phyloP scores from a whole-genome alignment of 345 rosid genomes.

The Pelargonium nanum region DNA sequence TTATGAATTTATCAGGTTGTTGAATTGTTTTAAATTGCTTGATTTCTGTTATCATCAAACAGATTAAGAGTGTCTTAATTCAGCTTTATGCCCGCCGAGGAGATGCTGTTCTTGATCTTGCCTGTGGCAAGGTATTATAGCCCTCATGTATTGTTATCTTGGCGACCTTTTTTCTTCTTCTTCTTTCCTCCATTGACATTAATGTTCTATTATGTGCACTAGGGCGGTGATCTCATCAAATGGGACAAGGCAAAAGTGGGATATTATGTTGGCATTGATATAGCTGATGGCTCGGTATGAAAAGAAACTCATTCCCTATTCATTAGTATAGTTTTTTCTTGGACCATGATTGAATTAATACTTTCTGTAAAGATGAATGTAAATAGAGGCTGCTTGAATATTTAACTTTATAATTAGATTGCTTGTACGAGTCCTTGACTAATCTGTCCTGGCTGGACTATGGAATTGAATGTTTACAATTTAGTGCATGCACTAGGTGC shows the following conservation, averaged over 20 bases:
- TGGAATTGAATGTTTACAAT: background rate
- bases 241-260: slow-evolving; percentile 95
- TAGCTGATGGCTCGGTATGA: slow-evolving; percentile 95
- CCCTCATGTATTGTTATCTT: slow-evolving; percentile 3
- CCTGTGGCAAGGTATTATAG: slow-evolving; percentile 74
- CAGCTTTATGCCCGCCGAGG: slow-evolving; percentile 80
- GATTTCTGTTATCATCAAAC: slow-evolving; percentile 14
- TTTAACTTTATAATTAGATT: too few species aligned
- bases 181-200: background rate
- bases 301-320: slow-evolving; percentile 4
- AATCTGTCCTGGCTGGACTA: background rate
- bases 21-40: background rate
- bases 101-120: slow-evolving; percentile 94
- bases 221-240: slow-evolving; percentile 99
- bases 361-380: background rate
- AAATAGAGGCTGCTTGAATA: background rate
- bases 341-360: background rate
- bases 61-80: slow-evolving; percentile 95
- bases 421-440: background rate
- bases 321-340: background rate
- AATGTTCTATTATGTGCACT: slow-evolving; percentile 3
- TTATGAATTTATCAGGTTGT: background rate
- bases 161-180: background rate
- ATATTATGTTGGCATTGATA: slow-evolving; percentile 90
- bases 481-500: background rate